Base-by-base conservation (phyloP, 192 early-diverging fungal genomes). In the Backusella australiensis region DNA sequence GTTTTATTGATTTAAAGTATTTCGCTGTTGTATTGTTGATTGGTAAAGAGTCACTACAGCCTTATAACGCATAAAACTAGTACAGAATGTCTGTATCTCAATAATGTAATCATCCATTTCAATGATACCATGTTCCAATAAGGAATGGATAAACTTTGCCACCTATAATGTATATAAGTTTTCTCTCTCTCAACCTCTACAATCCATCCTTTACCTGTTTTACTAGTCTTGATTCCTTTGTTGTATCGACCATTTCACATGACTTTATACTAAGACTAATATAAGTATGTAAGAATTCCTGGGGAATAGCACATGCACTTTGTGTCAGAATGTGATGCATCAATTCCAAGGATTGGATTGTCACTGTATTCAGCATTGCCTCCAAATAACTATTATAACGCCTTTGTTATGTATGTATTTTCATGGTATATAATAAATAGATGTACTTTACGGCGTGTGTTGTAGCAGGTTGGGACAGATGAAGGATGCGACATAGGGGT, bases 71-170 rank as follows among this genome's bases (percentile, higher is more conserved):
- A 75, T 63, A 67, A 42, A 75, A n/a, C 39, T 19, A 21, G 67
- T 44, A 75, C 74, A 75, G 38, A 75, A 75, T 1, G 74, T 44
- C 15, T 75, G 59, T 23, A 75, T 75, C 42, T 75, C 74, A 49
- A 75, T 38, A 15, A 75, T 29, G 11, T 75, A 75, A 34, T 75
- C 42, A 34, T 65, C n/a, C 59, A 67, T 52, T 21, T 21, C 8
- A 1, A 75, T 75, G 8, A 75, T 68, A 0, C 67, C 23, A 19
- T 75, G 44, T 42, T 75, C 74, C 52, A 75, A 46, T 34, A 75
- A 44, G 34, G 74, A 75, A 34, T 75, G 74, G 49, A 75, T 75
- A 23, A 75, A 75, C 11, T 53, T 75, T 39, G 74, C 41, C 26
- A 73, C 72, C 72, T 73, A 73, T 15, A 35, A 70, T 41, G 12